Evolutionary conservation across 2,329 filamentous ascomycete species (phyloP).

Genomic region (Leptographium galeiforme): DNA sequence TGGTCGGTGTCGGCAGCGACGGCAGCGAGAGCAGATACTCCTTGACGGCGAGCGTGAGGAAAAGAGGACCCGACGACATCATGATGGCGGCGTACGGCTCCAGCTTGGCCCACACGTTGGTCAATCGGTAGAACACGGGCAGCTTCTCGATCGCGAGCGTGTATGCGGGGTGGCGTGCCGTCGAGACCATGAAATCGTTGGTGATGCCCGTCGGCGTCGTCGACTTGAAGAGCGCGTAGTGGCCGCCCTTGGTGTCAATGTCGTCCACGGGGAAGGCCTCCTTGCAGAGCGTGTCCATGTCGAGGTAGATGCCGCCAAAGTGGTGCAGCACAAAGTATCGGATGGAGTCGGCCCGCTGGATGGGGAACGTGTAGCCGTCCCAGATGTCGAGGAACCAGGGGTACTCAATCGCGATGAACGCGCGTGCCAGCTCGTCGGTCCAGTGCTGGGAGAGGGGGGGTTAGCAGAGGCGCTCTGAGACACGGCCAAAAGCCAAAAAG

Average conservation of each 20-base stretch:
- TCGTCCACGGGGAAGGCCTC: neutral
- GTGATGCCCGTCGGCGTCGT: slow-evolving; percentile 67
- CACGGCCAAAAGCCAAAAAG: too few species aligned
- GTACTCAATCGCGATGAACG: slow-evolving; percentile 62
- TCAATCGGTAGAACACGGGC: slow-evolving; percentile 42
- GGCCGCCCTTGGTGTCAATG: neutral
- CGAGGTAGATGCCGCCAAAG: slow-evolving; percentile 70
- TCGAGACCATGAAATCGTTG: slow-evolving; percentile 67
- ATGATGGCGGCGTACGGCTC: slow-evolving; percentile 63
- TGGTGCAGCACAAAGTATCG: slow-evolving; percentile 67
- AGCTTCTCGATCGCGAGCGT: slow-evolving; percentile 53
- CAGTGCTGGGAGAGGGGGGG: slow-evolving; percentile 42
- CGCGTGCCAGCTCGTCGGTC: slow-evolving; percentile 56
- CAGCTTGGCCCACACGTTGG: slow-evolving; percentile 48
- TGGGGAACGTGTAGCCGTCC: slow-evolving; percentile 59
- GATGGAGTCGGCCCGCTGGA: slow-evolving; percentile 66
- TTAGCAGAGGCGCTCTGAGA: neutral
- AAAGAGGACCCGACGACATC: slow-evolving; percentile 64
- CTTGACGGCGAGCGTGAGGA: slow-evolving; percentile 63
- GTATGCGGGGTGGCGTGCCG: slow-evolving; percentile 64
- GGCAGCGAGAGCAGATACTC: slow-evolving; percentile 48
- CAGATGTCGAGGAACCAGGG: slow-evolving; percentile 67
- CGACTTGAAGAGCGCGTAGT: slow-evolving; percentile 16
- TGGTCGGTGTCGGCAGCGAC: slow-evolving; percentile 13
- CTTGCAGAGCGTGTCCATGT: slow-evolving; percentile 44